Base-by-base conservation (phyloP, 306 rosid genomes). In the Cicer arietinum region DNA sequence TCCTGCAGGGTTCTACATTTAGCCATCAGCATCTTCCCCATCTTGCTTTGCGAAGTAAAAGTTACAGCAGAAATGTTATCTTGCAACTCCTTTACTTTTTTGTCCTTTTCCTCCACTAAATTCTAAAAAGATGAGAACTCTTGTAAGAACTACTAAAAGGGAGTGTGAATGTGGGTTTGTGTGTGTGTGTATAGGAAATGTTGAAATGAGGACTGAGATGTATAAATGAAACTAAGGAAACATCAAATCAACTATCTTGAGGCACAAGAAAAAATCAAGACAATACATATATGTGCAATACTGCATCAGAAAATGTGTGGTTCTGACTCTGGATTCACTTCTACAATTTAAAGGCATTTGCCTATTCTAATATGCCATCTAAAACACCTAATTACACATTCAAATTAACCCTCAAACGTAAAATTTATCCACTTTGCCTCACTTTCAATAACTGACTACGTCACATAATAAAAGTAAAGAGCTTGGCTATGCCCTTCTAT, bases 1-100 rank as follows among this genome's bases (percentile, higher is more conserved):
- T 90, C 97, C 82, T 94, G 98, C 83, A 94, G 83, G 46, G 98
- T 94, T 86, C 92, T 90, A 73, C 98, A 91, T 86, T 94, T 94
- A 75, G 95, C 97, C 97, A 94, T 94, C 77, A 94, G 84, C 92
- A 90, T 87, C 78, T 90, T 94, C 80, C 98, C 98, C 98, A 91
- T 94, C 87, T 91, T 94, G 90, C 98, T 94, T 73, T 89, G 87
- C 16, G 94, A 88, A 74, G 98, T 94, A 73, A 91, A 94, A 69
- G 80, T 86, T 81, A 90, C 90, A 2, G 97, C 98, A 3, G 92
- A 85, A 69, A 88, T 86, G 73, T 90, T 89, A 59, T 94, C 98
- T 79, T 88, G 91, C 88, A 90, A 85, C 91, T 94, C 97, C 86
- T 88, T 94, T 59, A 90, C 85, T 65, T 89, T 90, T 84, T 90